Conservation (phyloP, 1,284 basidiomycete genomes). For the Ceraceosorus guamensis region DNA sequence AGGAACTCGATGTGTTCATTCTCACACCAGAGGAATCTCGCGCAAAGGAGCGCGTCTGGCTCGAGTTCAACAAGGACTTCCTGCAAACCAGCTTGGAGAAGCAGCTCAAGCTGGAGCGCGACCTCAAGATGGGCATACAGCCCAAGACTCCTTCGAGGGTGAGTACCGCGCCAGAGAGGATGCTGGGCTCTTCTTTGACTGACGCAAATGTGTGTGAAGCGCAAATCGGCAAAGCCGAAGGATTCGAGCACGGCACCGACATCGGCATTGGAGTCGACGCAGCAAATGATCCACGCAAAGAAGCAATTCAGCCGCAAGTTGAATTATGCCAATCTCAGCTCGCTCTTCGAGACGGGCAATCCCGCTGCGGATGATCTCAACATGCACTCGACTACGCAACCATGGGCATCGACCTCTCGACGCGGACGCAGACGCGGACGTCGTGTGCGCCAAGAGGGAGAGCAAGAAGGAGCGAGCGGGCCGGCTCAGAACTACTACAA, state of each 20-base stretch:
- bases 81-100: constrained; percentile 59
- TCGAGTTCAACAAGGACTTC: constrained; percentile 90
- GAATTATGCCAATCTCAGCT: constrained; percentile 46
- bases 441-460: too few species aligned
- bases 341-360: constrained; percentile 31
- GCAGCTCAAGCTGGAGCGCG: constrained; percentile 43
- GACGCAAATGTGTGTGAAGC: constrained; percentile 6
- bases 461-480: too few species aligned
- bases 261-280: constrained; percentile 43
- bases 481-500: too few species aligned
- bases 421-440: too few species aligned
- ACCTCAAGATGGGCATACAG: constrained; percentile 39
- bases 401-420: too few species aligned
- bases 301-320: constrained; percentile 44
- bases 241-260: constrained; percentile 34
- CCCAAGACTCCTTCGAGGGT: constrained; percentile 3
- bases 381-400: too few species aligned
- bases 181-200: constrained; percentile 13
- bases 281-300: constrained; percentile 34
- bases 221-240: constrained; percentile 37
- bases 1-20: constrained; percentile 76
- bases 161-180: constrained; percentile 15
- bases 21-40: constrained; percentile 76
- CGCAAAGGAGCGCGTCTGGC: constrained; percentile 91
- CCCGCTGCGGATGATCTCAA: too few species aligned